These are phyloP conservation scores for Trametes sp. DNA, from an alignment of 1,284 basidiomycete genomes.

Conservation along the genomic window DNA sequence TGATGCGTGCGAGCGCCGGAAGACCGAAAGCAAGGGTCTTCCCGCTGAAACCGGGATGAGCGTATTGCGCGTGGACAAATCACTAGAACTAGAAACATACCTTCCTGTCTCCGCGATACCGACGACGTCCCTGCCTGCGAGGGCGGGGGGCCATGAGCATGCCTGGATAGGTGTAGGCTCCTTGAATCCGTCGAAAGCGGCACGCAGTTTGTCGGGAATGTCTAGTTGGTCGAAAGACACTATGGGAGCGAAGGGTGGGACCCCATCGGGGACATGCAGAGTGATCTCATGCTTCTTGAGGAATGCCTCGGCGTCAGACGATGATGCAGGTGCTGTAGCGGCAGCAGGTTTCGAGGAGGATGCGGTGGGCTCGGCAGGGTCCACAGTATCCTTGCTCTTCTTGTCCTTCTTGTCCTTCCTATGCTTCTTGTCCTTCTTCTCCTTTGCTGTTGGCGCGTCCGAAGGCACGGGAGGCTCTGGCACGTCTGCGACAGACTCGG, in stretches of 20 bases:
- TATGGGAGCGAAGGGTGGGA: slow-evolving; percentile 68
- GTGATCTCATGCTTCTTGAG: slow-evolving; percentile 78
- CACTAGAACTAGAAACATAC: slow-evolving; percentile 43
- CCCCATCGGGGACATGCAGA: slow-evolving; percentile 62
- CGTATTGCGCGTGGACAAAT: not conserved
- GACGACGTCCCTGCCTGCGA: slow-evolving; percentile 88
- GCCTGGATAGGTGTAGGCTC: slow-evolving; percentile 97
- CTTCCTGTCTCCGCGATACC: slow-evolving; percentile 98
- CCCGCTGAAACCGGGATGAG: slow-evolving; percentile 60
- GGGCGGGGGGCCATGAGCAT: slow-evolving; percentile 92
- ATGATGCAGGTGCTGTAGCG: slow-evolving; percentile 37
- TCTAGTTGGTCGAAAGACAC: slow-evolving; percentile 81
- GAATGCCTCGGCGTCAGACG: slow-evolving; percentile 65
- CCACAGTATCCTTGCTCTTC: slow-evolving; percentile 21
- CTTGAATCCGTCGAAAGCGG: slow-evolving; percentile 77
- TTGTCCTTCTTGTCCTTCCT: slow-evolving; percentile 35
- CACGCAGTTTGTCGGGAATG: slow-evolving; percentile 68
- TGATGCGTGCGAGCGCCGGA: slow-evolving; percentile 80
- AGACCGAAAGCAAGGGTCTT: slow-evolving; percentile 98
- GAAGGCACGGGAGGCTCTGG: slow-evolving; percentile 20
- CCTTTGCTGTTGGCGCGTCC: slow-evolving; percentile 34
- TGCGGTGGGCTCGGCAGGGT: not conserved
- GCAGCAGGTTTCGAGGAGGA: slow-evolving; percentile 37
- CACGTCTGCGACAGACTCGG: slow-evolving; percentile 8
- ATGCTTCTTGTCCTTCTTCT: slow-evolving; percentile 32